Conservation (phyloP, 2,329 filamentous ascomycete genomes). For the Colletotrichum noveboracense region DNA sequence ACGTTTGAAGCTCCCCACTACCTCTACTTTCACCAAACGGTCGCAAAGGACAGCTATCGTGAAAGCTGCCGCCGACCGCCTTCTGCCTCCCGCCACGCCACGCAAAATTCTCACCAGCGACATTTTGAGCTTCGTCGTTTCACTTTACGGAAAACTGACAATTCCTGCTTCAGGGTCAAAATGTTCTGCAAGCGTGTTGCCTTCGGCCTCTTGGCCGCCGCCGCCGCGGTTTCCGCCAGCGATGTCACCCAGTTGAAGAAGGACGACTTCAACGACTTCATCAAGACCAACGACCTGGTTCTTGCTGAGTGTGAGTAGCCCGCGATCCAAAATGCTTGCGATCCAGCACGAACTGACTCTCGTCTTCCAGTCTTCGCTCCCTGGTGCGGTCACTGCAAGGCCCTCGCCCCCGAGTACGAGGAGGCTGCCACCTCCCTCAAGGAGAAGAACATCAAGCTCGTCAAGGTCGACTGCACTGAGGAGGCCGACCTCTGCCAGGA, state of each 20-base stretch:
- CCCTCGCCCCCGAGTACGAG: slow-evolving; percentile 91
- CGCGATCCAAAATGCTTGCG: slow-evolving; percentile 16
- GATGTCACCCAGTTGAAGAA: slow-evolving; percentile 87
- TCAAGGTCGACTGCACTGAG: slow-evolving; percentile 94
- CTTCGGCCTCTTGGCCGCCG: slow-evolving; percentile 59
- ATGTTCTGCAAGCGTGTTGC: slow-evolving; percentile 59
- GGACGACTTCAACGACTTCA: slow-evolving; percentile 86
- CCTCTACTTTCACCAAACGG: not conserved
- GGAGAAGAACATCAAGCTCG: slow-evolving; percentile 85
- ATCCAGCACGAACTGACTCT: slow-evolving; percentile 38
- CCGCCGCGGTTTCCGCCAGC: slow-evolving; percentile 64
- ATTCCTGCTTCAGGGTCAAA: slow-evolving; percentile 26
- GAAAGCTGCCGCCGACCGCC: not conserved
- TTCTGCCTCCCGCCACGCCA: not conserved
- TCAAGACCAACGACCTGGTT: slow-evolving; percentile 85
- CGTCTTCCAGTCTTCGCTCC: slow-evolving; percentile 79
- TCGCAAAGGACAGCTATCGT: not conserved
- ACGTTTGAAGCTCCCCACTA: not conserved
- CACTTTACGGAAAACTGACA: not conserved
- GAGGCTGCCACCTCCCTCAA: slow-evolving; percentile 83
- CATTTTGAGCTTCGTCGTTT: not conserved
- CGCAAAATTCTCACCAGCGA: not conserved
- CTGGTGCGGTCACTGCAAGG: slow-evolving; percentile 99
- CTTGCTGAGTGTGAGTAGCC: slow-evolving; percentile 83
- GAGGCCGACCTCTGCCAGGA: slow-evolving; percentile 90